Base-by-base conservation (phyloP, 345 rosid species). In the Sisymbrium irio region DNA sequence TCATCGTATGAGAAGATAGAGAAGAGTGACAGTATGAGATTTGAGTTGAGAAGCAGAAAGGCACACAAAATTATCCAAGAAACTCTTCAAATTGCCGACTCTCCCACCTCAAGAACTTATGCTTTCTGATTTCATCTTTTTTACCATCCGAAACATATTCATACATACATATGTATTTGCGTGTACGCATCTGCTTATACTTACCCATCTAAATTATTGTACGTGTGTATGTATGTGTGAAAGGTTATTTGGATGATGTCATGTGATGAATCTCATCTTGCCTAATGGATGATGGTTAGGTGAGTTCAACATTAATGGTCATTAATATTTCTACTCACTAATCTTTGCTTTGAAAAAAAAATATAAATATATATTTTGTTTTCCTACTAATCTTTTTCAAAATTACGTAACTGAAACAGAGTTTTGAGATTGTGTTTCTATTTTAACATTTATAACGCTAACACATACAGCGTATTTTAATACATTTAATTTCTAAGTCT, bases 1-100 rank as follows among this genome's bases (percentile, higher is more conserved):
- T 62, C 75, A 27, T 62, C 75, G 5, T 88, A 90, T 55, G 89
- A 90, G 65, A 91, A 86, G 91, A 83, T 93, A 46, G 96, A 91
- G 54, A 93, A 93, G 84, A 93, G 90, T 67, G 94, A 91, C n/a
- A 93, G 98, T 79, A 93, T 89, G 97, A 88, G 96, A 63, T 74
- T 86, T 51, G 98, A 93, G 78, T 83, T 93, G 1, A 83, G 86
- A 76, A 93, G 97, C 88, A 83, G 85, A 76, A 91, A 89, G 76
- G 97, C 98, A 7, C 73, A 79, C 42, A 91, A 88, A 79, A 83
- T 93, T 28, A 87, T 93, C 44, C 80, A 93, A 32, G 49, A 86
- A 50, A 93, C 97, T 35, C 75, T 93, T 57, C 80, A 84, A 65
- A 82, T 91, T 73, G 98, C 96, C 0, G 94, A 93, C 68, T 91